Evolutionary conservation across 169 alveolate species (phyloP).

Genomic region (Cryptosporidium tyzzeri): DNA sequence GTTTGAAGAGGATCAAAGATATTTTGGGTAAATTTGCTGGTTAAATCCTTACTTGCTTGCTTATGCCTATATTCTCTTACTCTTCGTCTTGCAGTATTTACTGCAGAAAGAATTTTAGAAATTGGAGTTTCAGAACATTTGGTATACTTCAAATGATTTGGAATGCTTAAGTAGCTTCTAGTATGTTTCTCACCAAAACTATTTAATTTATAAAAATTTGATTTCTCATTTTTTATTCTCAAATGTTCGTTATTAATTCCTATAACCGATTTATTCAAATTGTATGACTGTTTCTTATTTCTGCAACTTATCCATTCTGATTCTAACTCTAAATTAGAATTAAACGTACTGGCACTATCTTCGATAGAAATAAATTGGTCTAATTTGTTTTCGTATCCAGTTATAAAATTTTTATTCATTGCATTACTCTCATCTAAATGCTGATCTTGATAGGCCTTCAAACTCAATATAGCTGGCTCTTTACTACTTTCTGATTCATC

Average conservation of each 20-base stretch:
- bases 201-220: neutral
- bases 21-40: neutral
- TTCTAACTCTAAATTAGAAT: neutral
- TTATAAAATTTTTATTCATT: neutral
- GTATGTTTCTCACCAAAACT: neutral
- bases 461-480: neutral
- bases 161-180: neutral
- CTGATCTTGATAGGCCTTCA: neutral
- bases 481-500: neutral
- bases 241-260: neutral
- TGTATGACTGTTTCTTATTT: neutral
- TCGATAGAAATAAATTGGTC: neutral
- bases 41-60: neutral
- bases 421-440: neutral
- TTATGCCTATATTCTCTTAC: slow-evolving; percentile 73
- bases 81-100: slow-evolving; percentile 69
- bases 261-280: neutral
- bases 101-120: slow-evolving; percentile 57
- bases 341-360: neutral
- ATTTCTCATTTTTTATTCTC: neutral
- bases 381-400: neutral
- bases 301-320: neutral
- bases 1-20: too few species aligned
- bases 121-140: slow-evolving; percentile 11
- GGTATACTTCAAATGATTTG: neutral